These are phyloP conservation scores for Eugenia klotzschiana DNA, from an alignment of 441 rosid genomes.

Conservation along the genomic window DNA sequence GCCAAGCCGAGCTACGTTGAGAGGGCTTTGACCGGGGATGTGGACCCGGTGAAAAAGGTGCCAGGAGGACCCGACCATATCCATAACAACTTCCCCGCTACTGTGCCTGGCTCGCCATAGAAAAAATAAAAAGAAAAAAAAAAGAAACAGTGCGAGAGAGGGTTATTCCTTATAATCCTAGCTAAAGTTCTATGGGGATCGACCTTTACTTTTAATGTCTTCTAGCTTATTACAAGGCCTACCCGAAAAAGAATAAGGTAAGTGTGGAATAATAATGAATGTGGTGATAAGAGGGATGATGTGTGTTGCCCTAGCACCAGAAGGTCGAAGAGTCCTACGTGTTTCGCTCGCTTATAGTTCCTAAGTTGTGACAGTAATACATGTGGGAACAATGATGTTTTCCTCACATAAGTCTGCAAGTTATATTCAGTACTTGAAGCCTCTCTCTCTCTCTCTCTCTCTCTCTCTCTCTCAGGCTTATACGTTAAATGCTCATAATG, in stretches of 20 bases:
- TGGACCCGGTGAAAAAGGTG: background rate
- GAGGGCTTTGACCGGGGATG: background rate
- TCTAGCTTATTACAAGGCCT: background rate
- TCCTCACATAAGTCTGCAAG: background rate
- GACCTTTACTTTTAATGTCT: background rate
- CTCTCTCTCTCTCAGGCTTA: background rate
- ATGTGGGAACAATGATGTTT: background rate
- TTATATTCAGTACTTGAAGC: background rate
- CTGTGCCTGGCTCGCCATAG: background rate
- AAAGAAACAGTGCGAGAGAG: background rate
- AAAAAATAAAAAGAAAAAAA: too few species aligned
- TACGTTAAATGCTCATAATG: background rate
- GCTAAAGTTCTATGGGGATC: background rate
- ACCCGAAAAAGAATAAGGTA: background rate
- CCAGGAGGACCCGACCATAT: constrained; percentile 22
- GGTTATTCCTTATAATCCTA: background rate
- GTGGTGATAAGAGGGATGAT: background rate
- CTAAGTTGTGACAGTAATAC: background rate
- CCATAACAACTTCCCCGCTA: constrained; percentile 9
- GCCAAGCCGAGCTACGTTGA: background rate
- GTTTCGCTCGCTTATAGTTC: background rate
- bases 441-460: background rate
- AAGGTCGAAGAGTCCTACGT: background rate
- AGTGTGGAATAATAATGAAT: background rate
- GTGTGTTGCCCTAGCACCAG: background rate